phyloP scores from a whole-genome alignment of 768 basidiomycete genomes.

The Hypholoma fasciculare region DNA sequence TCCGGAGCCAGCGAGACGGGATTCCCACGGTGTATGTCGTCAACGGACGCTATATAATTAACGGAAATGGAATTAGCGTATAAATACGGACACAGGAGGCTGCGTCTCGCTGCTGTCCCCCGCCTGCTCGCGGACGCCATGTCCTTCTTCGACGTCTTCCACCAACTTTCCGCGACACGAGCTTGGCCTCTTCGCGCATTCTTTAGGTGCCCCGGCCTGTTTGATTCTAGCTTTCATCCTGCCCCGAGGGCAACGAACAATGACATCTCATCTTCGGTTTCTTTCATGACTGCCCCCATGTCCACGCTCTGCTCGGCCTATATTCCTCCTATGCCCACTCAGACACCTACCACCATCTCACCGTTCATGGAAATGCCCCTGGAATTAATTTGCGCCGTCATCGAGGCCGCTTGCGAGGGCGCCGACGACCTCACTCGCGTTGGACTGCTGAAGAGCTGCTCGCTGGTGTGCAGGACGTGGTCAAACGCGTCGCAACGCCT shows the following conservation, averaged over 20 bases:
- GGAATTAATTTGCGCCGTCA: slow-evolving; percentile 62
- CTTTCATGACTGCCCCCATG: slow-evolving; percentile 26
- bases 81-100: slow-evolving; percentile 6
- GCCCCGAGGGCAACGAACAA: slow-evolving; percentile 32
- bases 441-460: slow-evolving; percentile 48
- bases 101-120: not conserved
- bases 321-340: not conserved
- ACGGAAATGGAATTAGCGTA: slow-evolving; percentile 15
- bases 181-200: slow-evolving; percentile 15
- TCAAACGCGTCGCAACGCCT: slow-evolving; percentile 62
- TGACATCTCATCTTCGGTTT: slow-evolving; percentile 33
- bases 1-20: not conserved
- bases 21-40: slow-evolving; percentile 18
- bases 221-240: slow-evolving; percentile 23
- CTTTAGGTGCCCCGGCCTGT: slow-evolving; percentile 12
- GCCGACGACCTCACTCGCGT: slow-evolving; percentile 34
- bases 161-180: slow-evolving; percentile 24
- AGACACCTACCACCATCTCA: slow-evolving; percentile 2
- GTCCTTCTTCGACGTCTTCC: slow-evolving; percentile 31
- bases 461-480: slow-evolving; percentile 71
- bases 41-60: slow-evolving; percentile 8
- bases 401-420: slow-evolving; percentile 53
- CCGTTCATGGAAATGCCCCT: slow-evolving; percentile 44
- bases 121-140: slow-evolving; percentile 17
- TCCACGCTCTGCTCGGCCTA: too few species aligned